A percentile compares a stretch with the other conserved stretches of the same genome.
Evolutionary conservation across 2,329 filamentous ascomycete species (phyloP).

Genomic region (Colletotrichum tamarilloi): DNA sequence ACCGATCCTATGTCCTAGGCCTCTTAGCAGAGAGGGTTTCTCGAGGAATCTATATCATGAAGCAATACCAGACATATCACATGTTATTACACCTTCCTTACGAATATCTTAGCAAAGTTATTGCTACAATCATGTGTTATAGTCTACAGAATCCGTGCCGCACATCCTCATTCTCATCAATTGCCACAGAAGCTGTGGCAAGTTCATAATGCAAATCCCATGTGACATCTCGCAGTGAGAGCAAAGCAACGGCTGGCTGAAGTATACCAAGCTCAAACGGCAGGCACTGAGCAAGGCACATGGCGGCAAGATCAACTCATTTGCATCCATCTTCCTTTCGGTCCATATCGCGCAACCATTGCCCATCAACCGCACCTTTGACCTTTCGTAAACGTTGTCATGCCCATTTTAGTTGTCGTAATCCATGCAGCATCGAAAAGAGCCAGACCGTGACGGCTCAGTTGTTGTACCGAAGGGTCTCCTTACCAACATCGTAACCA

Average conservation of each 20-base stretch:
- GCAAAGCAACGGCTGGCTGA: background rate
- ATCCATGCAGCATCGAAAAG: background rate
- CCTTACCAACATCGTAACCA: conserved; percentile 18
- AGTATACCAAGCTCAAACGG: background rate
- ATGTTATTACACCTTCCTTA: background rate
- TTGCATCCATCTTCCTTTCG: background rate
- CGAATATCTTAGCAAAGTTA: background rate
- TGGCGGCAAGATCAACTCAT: background rate
- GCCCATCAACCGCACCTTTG: background rate
- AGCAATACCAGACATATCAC: background rate
- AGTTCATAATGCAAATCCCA: background rate
- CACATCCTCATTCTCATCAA: background rate
- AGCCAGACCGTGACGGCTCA: background rate
- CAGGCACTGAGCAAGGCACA: background rate
- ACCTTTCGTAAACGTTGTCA: background rate
- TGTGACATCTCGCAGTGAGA: background rate
- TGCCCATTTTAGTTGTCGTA: background rate
- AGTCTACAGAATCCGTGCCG: background rate
- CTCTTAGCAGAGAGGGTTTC: background rate
- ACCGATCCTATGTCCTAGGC: background rate
- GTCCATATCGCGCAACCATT: background rate
- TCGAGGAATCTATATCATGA: background rate
- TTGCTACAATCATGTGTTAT: background rate
- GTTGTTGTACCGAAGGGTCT: conserved; percentile 21
- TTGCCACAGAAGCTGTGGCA: background rate